Conservation (phyloP, 768 basidiomycete species). For the Mycena alexandri region DNA sequence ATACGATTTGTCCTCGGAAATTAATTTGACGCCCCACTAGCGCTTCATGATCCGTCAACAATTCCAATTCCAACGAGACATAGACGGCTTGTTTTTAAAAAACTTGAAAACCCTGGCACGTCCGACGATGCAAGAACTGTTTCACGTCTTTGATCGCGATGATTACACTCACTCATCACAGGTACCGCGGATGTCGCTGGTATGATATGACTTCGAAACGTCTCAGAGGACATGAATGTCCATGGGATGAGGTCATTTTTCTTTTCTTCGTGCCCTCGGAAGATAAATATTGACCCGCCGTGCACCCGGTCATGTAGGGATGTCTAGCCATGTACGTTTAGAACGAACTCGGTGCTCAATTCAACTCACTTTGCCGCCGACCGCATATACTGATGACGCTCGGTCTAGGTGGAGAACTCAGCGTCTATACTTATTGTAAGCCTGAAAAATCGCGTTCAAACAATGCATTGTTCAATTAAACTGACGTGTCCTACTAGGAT, state of each 20-base stretch:
- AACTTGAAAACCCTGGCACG: not conserved
- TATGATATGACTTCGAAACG: not conserved
- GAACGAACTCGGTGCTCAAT: conserved; percentile 1
- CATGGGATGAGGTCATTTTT: not conserved
- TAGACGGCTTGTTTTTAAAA: not conserved
- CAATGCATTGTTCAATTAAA: too few relatives aligned
- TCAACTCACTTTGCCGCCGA: not conserved
- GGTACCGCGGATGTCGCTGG: conserved; percentile 1
- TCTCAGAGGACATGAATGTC: not conserved
- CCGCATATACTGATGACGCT: not conserved
- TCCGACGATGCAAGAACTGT: not conserved
- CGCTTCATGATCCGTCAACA: conserved; percentile 8
- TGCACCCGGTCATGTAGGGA: too few relatives aligned
- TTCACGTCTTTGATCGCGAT: not conserved
- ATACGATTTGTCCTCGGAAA: not conserved
- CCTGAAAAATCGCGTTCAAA: not conserved
- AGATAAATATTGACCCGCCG: not conserved
- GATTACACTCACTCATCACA: not conserved
- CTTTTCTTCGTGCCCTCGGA: not conserved
- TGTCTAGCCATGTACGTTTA: not conserved
- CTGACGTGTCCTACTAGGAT: not conserved
- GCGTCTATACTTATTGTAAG: too few relatives aligned
- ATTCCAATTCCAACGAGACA: not conserved
- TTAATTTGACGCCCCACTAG: not conserved
- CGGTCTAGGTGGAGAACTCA: not conserved